Conservation (phyloP, 2,329 filamentous ascomycete species). For the Teratosphaeria viscida region DNA sequence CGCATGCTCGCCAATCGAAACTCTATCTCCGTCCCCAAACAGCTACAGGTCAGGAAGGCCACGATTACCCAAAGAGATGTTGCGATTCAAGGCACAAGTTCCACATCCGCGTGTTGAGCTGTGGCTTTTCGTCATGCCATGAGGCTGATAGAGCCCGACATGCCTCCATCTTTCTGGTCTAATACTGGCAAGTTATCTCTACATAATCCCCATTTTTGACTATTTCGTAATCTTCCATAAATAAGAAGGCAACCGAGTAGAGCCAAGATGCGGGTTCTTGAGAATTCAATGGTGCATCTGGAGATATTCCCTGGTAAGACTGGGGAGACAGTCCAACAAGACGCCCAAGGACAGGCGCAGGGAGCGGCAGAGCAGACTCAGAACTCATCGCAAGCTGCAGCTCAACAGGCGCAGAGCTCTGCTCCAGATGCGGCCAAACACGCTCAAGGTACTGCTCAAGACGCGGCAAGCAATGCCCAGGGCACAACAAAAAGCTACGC, state of each 20-base stretch:
- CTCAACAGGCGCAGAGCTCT: background rate
- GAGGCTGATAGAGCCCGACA: background rate
- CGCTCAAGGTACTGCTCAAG: background rate
- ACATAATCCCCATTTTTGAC: background rate
- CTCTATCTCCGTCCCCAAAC: background rate
- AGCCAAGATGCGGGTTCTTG: slow-evolving; percentile 4
- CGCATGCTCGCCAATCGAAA: background rate
- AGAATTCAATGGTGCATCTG: slow-evolving; percentile 5
- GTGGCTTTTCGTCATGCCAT: background rate
- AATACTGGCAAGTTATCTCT: background rate
- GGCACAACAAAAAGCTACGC: background rate
- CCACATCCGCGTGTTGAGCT: background rate
- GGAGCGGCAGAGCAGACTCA: slow-evolving; percentile 1
- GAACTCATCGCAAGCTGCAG: background rate
- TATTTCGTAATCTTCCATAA: background rate
- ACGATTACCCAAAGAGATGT: background rate
- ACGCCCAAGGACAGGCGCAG: slow-evolving; percentile 4
- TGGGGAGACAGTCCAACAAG: slow-evolving; percentile 2
- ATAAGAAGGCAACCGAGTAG: background rate
- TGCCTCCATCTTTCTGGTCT: background rate
- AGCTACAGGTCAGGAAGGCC: background rate
- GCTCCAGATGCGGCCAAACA: background rate
- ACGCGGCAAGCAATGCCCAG: background rate
- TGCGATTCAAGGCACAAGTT: background rate
- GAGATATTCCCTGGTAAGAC: slow-evolving; percentile 6